Evolutionary conservation across 345 rosid genomes (phyloP).

Genomic region (Cochlearia excelsa): DNA sequence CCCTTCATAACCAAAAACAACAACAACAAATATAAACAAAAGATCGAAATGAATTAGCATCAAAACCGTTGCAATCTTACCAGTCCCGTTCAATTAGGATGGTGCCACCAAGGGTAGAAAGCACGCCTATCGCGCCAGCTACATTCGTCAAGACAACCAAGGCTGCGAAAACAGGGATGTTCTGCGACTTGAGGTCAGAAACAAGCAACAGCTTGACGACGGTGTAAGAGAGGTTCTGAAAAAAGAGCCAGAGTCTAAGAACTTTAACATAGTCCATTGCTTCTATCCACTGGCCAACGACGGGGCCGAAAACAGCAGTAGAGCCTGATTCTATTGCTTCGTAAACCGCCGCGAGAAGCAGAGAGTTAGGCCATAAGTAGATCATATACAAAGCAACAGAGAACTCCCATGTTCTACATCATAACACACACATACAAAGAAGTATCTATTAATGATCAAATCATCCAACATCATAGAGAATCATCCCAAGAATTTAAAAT

Average conservation of each 20-base stretch:
- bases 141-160: slow-evolving; percentile 53
- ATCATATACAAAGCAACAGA: slow-evolving; percentile 88
- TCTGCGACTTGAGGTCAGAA: slow-evolving; percentile 46
- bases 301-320: slow-evolving; percentile 61
- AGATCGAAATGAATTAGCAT: not conserved
- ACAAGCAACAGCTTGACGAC: slow-evolving; percentile 51
- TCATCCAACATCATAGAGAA: too few relatives aligned
- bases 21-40: slow-evolving; percentile 34
- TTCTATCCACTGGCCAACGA: slow-evolving; percentile 66
- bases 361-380: slow-evolving; percentile 79
- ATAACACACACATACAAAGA: too few relatives aligned
- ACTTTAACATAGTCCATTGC: slow-evolving; percentile 56
- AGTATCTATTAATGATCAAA: too few relatives aligned
- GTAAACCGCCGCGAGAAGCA: slow-evolving; percentile 72
- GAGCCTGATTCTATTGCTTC: slow-evolving; percentile 78
- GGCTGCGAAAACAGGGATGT: slow-evolving; percentile 41
- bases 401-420: slow-evolving; percentile 97
- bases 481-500: too few relatives aligned
- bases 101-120: slow-evolving; percentile 90
- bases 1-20: too few relatives aligned
- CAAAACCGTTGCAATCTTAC: slow-evolving; percentile 38
- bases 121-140: slow-evolving; percentile 76
- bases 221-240: slow-evolving; percentile 68
- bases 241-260: slow-evolving; percentile 63
- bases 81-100: slow-evolving; percentile 89